Base-by-base conservation (phyloP, 306 rosid species). In the Begonia loranthoides region DNA sequence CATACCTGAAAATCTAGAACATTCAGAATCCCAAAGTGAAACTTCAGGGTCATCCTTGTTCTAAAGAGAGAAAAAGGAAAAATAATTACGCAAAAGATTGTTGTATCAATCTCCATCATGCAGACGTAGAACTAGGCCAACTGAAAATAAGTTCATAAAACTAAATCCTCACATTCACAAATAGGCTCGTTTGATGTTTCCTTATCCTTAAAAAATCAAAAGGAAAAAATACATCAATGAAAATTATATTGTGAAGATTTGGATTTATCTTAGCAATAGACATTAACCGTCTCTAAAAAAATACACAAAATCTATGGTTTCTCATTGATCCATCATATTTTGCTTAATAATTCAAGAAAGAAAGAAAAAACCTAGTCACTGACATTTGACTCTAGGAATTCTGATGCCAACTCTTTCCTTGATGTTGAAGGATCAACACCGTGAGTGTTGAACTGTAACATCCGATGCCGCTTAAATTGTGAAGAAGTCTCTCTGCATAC, bases 401-500 rank as follows among this genome's bases (percentile, higher is more conserved):
- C 40, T 48, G 82, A 69, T 17, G 87, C 75, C 52, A 63, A 57
- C 44, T 75, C 82, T 33, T 75, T 87, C 17, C 66, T 24, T 15
- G 63, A 68, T 40, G 58, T 61, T 21, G 69, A 66, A 61, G 67
- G 58, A 66, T 60, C 71, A 62, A 64, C 24, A 21, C 73, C 73
- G 40, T 64, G 69, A 54, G 53, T 55, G 48, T 64, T 67, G 63
- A 89, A 89, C 52, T 75, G 94, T 46, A 89, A 79, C 95, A 89
- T 78, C 60, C 94, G 61, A 6, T 95, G 84, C 62, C 95, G 73
- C 71, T 89, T 89, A 15, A 71, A 66, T 77, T 81, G 95, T 2
- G 82, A 77, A 44, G 70, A 73, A 62, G 79, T 67, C 67, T 77
- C 88, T 46, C 60, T 67, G 24, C 70, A 66, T 57, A 64, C 77